Percentiles rank a stretch among this genome's conserved stretches.
These are phyloP conservation scores for Daldinia grandis DNA, from an alignment of 495 filamentous ascomycete species.

Conservation along the genomic window DNA sequence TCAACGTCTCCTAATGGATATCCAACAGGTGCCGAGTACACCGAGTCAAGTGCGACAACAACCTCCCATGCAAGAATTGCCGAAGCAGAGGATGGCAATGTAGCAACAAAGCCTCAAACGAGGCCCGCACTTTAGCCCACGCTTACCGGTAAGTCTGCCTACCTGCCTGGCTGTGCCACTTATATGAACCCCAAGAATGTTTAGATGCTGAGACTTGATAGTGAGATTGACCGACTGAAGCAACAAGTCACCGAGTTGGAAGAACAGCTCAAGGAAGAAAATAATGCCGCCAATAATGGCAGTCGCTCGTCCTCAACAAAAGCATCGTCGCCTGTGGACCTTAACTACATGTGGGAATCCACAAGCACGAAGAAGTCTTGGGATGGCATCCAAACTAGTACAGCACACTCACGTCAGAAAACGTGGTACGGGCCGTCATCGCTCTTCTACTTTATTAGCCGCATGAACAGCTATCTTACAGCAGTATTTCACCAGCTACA, in stretches of 20 bases:
- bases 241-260: constrained; percentile 1
- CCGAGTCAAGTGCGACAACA: not conserved
- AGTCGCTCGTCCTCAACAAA: not conserved
- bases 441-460: constrained; percentile 1
- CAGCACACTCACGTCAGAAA: constrained; percentile 1
- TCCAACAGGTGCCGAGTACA: not conserved
- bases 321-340: constrained; percentile 5
- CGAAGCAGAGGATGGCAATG: not conserved
- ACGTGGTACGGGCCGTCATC: constrained; percentile 5
- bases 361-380: not conserved
- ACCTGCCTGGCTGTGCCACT: not conserved
- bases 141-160: constrained; percentile 1
- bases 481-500: constrained; percentile 3
- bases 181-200: not conserved
- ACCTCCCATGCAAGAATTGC: constrained; percentile 1
- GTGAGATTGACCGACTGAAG: constrained; percentile 7
- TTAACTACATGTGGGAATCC: not conserved
- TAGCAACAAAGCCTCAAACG: constrained; percentile 3
- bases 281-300: not conserved
- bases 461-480: constrained; percentile 1
- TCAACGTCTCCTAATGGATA: not conserved
- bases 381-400: not conserved
- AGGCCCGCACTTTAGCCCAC: not conserved
- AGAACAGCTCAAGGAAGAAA: constrained; percentile 4
- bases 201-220: not conserved